These are phyloP conservation scores for Exophiala spinifera DNA, from an alignment of 2,329 filamentous ascomycete species.

Conservation along the genomic window DNA sequence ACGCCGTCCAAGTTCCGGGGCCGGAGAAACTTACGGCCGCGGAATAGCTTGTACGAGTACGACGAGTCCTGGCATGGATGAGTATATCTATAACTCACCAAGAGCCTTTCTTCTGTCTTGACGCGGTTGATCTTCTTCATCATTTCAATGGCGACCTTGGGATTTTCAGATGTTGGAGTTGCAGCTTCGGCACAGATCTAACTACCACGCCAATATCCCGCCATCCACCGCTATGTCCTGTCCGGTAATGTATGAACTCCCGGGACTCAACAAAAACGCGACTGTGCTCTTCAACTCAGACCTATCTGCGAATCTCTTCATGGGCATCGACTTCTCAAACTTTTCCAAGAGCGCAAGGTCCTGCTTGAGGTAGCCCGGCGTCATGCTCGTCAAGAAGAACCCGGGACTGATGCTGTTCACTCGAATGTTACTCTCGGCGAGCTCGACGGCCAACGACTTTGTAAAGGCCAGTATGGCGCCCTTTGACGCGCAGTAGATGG, in stretches of 20 bases:
- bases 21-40: neutral
- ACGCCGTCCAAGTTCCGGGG: neutral
- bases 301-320: slow-evolving; percentile 34
- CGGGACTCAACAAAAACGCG: slow-evolving; percentile 46
- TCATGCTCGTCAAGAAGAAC: slow-evolving; percentile 42
- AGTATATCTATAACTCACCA: too few relatives aligned
- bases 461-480: slow-evolving; percentile 42
- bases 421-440: slow-evolving; percentile 47
- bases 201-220: slow-evolving; percentile 28
- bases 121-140: neutral
- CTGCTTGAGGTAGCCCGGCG: slow-evolving; percentile 22
- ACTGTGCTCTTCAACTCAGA: slow-evolving; percentile 41
- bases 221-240: slow-evolving; percentile 47
- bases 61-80: too few relatives aligned
- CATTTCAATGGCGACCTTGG: too few relatives aligned
- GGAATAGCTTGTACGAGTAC: neutral
- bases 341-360: slow-evolving; percentile 8
- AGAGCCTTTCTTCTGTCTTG: neutral
- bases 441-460: slow-evolving; percentile 46
- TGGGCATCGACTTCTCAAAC: slow-evolving; percentile 1
- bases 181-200: neutral
- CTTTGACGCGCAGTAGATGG: slow-evolving; percentile 38
- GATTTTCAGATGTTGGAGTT: too few relatives aligned
- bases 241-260: slow-evolving; percentile 49
- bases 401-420: slow-evolving; percentile 49